These are phyloP conservation scores for Malassezia slooffiae DNA, from an alignment of 1,284 basidiomycete species.

Conservation along the genomic window DNA sequence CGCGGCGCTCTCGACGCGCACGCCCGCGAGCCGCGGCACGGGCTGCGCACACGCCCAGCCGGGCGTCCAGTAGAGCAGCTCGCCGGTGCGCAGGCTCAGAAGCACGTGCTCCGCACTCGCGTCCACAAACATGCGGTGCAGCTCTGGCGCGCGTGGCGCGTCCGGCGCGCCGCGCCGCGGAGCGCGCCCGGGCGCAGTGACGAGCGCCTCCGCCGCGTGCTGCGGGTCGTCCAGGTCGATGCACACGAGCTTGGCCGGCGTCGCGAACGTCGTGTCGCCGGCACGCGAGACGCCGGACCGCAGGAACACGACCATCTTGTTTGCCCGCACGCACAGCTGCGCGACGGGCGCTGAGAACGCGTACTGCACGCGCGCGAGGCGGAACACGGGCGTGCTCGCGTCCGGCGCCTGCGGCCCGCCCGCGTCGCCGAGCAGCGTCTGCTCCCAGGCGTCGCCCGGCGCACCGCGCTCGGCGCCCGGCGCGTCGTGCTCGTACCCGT, in stretches of 20 bases:
- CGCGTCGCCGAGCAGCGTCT: too few relatives aligned
- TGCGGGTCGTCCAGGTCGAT: conserved; percentile 44
- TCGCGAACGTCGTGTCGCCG: conserved; percentile 13
- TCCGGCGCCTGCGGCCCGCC: too few relatives aligned
- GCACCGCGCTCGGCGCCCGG: too few relatives aligned
- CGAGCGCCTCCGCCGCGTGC: conserved; percentile 32
- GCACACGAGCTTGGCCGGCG: conserved; percentile 31
- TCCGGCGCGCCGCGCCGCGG: conserved; percentile 22
- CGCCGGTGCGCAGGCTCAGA: conserved; percentile 71
- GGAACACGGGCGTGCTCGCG: conserved; percentile 31
- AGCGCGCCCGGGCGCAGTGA: conserved; percentile 31
- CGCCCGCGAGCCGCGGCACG: conserved; percentile 60
- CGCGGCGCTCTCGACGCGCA: conserved; percentile 72
- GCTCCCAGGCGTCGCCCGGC: too few relatives aligned
- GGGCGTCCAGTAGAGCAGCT: conserved; percentile 70
- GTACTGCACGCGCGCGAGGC: conserved; percentile 43
- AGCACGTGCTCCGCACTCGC: conserved; percentile 82
- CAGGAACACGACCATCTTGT: conserved; percentile 42
- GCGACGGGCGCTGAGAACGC: conserved; percentile 39
- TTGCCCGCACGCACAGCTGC: conserved; percentile 33
- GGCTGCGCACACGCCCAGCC: conserved; percentile 33
- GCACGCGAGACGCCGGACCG: conserved; percentile 18
- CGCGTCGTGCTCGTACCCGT: too few relatives aligned
- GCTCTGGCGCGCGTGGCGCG: conserved; percentile 15
- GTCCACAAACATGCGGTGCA: conserved; percentile 51